These are phyloP conservation scores for Pichia cabralensis DNA, from an alignment of 805 yeast species.

Conservation along the genomic window DNA sequence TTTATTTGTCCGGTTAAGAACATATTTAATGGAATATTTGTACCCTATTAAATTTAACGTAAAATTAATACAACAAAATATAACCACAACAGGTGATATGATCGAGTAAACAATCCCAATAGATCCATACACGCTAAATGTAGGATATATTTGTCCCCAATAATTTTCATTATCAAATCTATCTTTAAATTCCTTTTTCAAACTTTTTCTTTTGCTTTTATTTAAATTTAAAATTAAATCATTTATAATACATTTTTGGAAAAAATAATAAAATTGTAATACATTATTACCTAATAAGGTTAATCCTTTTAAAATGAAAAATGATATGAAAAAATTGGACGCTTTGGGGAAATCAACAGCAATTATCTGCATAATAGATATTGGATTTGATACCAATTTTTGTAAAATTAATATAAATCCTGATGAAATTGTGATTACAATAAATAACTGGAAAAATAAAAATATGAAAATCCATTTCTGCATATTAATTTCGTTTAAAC, in stretches of 20 bases:
- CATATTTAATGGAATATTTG: slow-evolving; percentile 57
- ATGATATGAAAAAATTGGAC: slow-evolving; percentile 77
- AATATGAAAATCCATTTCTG: slow-evolving; percentile 75
- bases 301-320: slow-evolving; percentile 63
- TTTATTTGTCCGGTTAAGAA: slow-evolving; percentile 39
- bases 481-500: slow-evolving; percentile 55
- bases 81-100: slow-evolving; percentile 66
- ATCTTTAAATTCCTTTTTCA: slow-evolving; percentile 29
- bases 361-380: slow-evolving; percentile 57
- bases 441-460: slow-evolving; percentile 69
- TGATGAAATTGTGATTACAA: slow-evolving; percentile 78
- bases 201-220: slow-evolving; percentile 29
- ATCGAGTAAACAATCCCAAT: slow-evolving; percentile 73
- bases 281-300: slow-evolving; percentile 67
- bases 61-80: slow-evolving; percentile 50
- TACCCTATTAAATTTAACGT: slow-evolving; percentile 50
- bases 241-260: slow-evolving; percentile 28
- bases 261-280: slow-evolving; percentile 45
- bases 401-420: slow-evolving; percentile 59
- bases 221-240: slow-evolving; percentile 21
- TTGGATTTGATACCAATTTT: slow-evolving; percentile 57
- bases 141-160: slow-evolving; percentile 78
- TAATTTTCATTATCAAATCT: slow-evolving; percentile 31
- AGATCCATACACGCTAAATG: slow-evolving; percentile 65
- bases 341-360: slow-evolving; percentile 80